phyloP scores from a whole-genome alignment of 2,329 filamentous ascomycete species.

The Nemania bipapillata region DNA sequence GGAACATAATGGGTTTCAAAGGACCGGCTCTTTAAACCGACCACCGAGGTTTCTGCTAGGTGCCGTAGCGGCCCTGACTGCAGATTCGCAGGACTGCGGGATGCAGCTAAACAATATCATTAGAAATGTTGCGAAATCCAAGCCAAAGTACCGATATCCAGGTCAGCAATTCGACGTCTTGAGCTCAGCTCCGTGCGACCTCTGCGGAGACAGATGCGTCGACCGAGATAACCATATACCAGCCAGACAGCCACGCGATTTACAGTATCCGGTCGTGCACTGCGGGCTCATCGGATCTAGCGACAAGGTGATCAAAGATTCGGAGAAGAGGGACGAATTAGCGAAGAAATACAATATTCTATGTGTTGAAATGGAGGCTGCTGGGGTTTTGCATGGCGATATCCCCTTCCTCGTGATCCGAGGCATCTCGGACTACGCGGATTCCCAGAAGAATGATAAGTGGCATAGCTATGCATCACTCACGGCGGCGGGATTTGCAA shows the following conservation, averaged over 20 bases:
- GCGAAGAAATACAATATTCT: constrained; percentile 2
- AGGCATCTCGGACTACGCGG: constrained; percentile 24
- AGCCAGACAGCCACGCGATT: background rate
- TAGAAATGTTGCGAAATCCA: background rate
- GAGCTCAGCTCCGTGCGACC: background rate
- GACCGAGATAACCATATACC: background rate
- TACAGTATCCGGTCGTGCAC: background rate
- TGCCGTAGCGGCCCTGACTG: background rate
- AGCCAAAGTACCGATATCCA: background rate
- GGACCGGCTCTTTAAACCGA: background rate
- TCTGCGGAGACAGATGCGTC: background rate
- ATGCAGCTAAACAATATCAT: constrained; percentile 3
- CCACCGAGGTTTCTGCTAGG: background rate
- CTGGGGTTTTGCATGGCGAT: constrained; percentile 7
- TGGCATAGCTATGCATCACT: constrained; percentile 20
- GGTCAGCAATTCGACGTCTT: background rate
- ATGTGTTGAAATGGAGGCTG: constrained; percentile 27
- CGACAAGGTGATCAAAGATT: constrained; percentile 10
- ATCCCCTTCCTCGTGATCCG: constrained; percentile 11
- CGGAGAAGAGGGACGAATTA: constrained; percentile 6
- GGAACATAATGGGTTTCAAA: background rate
- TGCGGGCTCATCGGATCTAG: constrained; percentile 14
- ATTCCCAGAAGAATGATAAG: constrained; percentile 10
- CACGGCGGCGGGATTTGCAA: constrained; percentile 15
- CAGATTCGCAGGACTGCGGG: background rate